Evolutionary conservation across 2,329 filamentous ascomycete species (phyloP), one percentile per base, ranked within the genome.

Genomic region (Aureobasidium sp.): DNA sequence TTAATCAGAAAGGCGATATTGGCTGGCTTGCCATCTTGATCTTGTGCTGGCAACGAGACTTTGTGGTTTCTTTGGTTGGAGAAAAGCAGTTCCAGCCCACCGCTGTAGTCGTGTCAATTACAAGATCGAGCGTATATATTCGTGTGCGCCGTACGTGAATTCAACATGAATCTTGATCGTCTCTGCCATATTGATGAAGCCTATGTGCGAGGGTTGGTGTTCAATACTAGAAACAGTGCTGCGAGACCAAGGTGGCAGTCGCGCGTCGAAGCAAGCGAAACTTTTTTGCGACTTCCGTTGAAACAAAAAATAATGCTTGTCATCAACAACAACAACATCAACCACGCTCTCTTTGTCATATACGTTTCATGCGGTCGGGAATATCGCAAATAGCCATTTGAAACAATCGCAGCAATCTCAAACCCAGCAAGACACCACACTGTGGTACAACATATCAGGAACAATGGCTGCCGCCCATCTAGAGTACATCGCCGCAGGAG

Each of bases 41-140:
- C 82, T 61, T 71, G 80, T 33, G 82, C 76, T 22, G 93, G 90
- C 45, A 97, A 74, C 3, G 80, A 76, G 49, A 99, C 73, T 24
- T 80, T 77, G 72, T 93, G 89, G 68, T 85, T 88, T 61, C 87
- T 84, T 75, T 91, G 80, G 72, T 96, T 88, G 35, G 87, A 85
- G 77, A 99, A 99, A 66, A 99, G 86, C 78, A 96, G 88, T 77
- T 99, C 94, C 19, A 99, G 83, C 24, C 94, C 94, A 65, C 94
- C 94, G 66, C 94, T 80, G 54, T 14, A 47, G 62, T 62, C 62
- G 62, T 63, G 39, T 61, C 66, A 58, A 63, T 64, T 64, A 61
- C 56, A 14, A 5, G 8, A 17, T n/a, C 15, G 12, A 31, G 12
- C 2, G 24, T n/a, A 27, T 19, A 15, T 42, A 39, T 50, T 73